Percentiles rank a stretch among this genome's conserved stretches.
Conservation (phyloP, 2,329 filamentous ascomycete species). For the Macroventuria anomochaeta region DNA sequence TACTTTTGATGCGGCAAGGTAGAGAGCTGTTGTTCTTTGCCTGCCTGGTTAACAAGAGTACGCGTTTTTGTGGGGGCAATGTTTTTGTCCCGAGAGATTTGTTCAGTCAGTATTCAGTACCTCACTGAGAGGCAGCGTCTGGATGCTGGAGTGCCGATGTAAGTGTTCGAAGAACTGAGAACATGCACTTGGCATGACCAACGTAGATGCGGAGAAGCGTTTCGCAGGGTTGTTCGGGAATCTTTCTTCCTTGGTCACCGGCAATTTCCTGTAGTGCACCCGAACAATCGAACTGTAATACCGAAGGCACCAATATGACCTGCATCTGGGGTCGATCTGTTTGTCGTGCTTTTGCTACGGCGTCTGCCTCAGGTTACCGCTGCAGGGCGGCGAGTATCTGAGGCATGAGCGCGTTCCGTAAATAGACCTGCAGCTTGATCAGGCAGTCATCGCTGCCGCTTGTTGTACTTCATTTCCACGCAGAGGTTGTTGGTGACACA, state of each 20-base stretch:
- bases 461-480: constrained; percentile 9
- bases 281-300: background rate
- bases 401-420: constrained; percentile 7
- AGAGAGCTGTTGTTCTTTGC: no score
- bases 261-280: background rate
- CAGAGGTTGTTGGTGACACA: constrained; percentile 2
- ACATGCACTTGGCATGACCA: constrained; percentile 1
- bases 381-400: background rate
- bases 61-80: no score
- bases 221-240: constrained; percentile 1
- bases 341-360: constrained; percentile 11
- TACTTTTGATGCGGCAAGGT: no score
- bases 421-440: background rate
- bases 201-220: background rate
- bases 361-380: constrained; percentile 12
- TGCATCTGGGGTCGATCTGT: constrained; percentile 9
- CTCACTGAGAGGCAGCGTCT: no score
- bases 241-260: background rate
- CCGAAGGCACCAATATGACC: background rate
- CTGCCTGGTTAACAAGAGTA: no score
- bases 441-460: background rate
- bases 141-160: constrained; percentile 3
- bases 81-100: no score
- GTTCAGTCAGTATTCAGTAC: no score
- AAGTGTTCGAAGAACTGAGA: constrained; percentile 5